A percentile compares a stretch with the other conserved stretches of the same genome.
Evolutionary conservation across 768 basidiomycete species (phyloP).

Genomic region (Amanita muscaria): DNA sequence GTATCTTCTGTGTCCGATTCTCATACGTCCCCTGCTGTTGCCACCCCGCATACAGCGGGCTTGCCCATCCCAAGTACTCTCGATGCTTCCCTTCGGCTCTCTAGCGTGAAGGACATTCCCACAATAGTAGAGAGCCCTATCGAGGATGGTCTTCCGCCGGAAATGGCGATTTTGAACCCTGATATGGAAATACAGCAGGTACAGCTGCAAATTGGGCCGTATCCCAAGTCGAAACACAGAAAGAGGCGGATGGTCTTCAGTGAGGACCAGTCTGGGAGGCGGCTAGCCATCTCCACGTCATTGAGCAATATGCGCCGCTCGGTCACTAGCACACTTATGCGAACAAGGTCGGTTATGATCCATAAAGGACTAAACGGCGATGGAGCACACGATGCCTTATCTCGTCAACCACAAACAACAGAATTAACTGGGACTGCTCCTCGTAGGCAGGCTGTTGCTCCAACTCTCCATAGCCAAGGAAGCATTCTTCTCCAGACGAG

Average conservation of each 20-base stretch:
- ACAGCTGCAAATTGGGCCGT: neutral
- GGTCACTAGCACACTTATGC: conserved; percentile 27
- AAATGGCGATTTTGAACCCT: conserved; percentile 1
- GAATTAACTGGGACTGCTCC: too few relatives aligned
- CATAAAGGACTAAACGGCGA: conserved; percentile 12
- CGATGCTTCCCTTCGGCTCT: conserved; percentile 9
- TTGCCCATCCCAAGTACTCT: neutral
- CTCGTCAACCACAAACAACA: conserved; percentile 5
- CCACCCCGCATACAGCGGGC: neutral
- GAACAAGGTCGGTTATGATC: conserved; percentile 15
- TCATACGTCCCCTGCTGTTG: neutral
- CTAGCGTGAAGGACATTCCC: conserved; percentile 16
- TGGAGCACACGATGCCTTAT: conserved; percentile 2
- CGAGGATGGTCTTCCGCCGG: conserved; percentile 17
- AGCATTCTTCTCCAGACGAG: conserved; percentile 46
- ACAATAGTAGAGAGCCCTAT: conserved; percentile 31
- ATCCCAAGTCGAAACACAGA: neutral
- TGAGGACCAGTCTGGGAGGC: conserved; percentile 9
- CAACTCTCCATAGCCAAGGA: conserved; percentile 51
- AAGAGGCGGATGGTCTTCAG: conserved; percentile 1
- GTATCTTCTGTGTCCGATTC: conserved; percentile 1
- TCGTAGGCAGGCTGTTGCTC: conserved; percentile 38
- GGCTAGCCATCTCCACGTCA: conserved; percentile 27
- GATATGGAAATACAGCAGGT: neutral
- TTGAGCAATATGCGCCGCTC: conserved; percentile 39